Base-by-base conservation (phyloP, 805 yeast genomes). In the Barnettozyma vustinii region DNA sequence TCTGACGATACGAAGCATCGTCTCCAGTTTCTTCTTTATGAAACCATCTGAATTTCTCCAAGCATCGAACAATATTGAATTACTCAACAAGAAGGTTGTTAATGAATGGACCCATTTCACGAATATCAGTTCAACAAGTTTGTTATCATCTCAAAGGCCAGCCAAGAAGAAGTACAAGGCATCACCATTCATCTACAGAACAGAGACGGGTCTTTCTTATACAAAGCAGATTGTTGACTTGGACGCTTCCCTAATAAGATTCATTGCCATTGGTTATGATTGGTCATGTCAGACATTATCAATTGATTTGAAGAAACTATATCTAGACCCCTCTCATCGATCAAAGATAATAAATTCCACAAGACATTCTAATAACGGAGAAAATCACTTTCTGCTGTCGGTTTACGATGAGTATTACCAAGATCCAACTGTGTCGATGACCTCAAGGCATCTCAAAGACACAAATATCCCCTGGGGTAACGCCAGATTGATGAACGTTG, bases 241-340 rank as follows among this genome's bases (percentile, higher is more conserved):
- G 7, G 56, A 52, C 3, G 47, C 42, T 15, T 39, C 58, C 2
- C 36, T 56, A 1, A 9, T 51, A 2, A 39, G 46, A 7, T 54
- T 54, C 27, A 47, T 56, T 15, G 62, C 64, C 3, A 53, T 61
- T 37, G 64, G 64, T 0, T 37, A 49, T 19, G 33, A 37, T 2
- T 61, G 65, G 65, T 57, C 64, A 1, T 61, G 63, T 42, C 65
- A 61, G 46, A 61, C 65, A 0, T 23, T 61, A 2, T 27, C 46
- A 2, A 52, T 60, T n/a, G 56, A 60, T 45, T 21, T 54, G 13
- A 50, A 48, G 40, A 52, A 55, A 16, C 39, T 61, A 9, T 61
- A 46, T 40, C 9, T 23, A 1, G 61, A 60, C 33, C 44, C 48
- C 21, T 21, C 45, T 3, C 48, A 58, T 41, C 36, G 32, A 2